These are phyloP conservation scores for Platanthera zijinensis DNA, from an alignment of 106 monocot genomes.

Conservation along the genomic window DNA sequence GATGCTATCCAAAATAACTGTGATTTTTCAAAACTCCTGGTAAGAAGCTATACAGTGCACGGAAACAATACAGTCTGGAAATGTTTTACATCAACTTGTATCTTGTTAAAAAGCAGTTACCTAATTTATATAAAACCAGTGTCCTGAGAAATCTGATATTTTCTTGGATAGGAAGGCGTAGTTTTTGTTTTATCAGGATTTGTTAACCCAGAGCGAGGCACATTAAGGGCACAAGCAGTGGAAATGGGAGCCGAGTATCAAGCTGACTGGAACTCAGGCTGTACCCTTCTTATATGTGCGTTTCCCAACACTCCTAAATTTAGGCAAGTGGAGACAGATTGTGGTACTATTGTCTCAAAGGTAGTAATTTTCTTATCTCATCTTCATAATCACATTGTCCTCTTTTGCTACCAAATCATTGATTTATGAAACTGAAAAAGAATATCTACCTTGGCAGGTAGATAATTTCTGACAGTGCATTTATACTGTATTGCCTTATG, in stretches of 20 bases:
- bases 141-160: not conserved
- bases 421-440: not conserved
- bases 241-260: slow-evolving; percentile 85
- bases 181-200: slow-evolving; percentile 85
- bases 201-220: slow-evolving; percentile 84
- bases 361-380: slow-evolving; percentile 16
- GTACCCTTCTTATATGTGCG: slow-evolving; percentile 89
- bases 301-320: slow-evolving; percentile 97
- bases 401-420: not conserved
- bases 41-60: slow-evolving; percentile 13
- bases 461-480: not conserved
- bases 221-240: slow-evolving; percentile 61
- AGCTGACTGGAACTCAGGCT: slow-evolving; percentile 81
- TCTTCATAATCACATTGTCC: not conserved
- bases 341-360: slow-evolving; percentile 95
- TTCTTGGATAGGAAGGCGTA: slow-evolving; percentile 66
- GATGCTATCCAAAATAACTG: slow-evolving; percentile 10
- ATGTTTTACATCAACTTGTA: not conserved
- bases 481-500: not conserved
- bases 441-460: not conserved
- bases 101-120: not conserved
- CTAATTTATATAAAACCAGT: not conserved
- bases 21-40: slow-evolving; percentile 71
- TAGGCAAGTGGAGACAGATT: slow-evolving; percentile 74
- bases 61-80: not conserved